These are phyloP conservation scores for Coemansia sp. DNA, from an alignment of 192 early-diverging fungal genomes.

Conservation along the genomic window DNA sequence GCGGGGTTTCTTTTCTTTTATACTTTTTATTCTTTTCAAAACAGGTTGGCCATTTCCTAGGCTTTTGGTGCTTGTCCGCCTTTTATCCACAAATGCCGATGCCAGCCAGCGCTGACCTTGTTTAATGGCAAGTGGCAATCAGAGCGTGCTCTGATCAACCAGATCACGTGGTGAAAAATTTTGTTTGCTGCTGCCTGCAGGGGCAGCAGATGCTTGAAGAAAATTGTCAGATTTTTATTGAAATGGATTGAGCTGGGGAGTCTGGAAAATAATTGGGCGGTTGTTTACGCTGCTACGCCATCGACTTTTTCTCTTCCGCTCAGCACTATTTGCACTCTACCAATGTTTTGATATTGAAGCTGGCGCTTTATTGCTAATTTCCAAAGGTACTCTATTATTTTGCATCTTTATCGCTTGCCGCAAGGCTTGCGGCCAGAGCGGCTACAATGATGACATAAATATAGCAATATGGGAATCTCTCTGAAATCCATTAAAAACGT, in stretches of 20 bases:
- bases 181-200: too few species aligned
- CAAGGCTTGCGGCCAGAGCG: neutral
- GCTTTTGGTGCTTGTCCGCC: too few species aligned
- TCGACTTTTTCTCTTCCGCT: too few species aligned
- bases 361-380: neutral
- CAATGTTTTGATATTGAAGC: too few species aligned
- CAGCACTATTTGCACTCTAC: too few species aligned
- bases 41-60: neutral
- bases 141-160: neutral
- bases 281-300: too few species aligned
- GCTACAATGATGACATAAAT: slow-evolving; percentile 6
- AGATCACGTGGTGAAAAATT: slow-evolving; percentile 1
- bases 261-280: too few species aligned
- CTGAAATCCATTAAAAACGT: slow-evolving; percentile 14
- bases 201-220: too few species aligned
- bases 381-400: neutral
- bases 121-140: neutral
- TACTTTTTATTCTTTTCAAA: slow-evolving; percentile 1
- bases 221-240: too few species aligned
- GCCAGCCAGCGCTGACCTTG: too few species aligned
- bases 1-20: neutral
- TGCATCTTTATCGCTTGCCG: neutral
- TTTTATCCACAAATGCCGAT: too few species aligned
- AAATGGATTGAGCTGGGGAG: too few species aligned
- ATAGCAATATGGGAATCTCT: slow-evolving; percentile 25